Evolutionary conservation across 768 basidiomycete genomes (phyloP).

Genomic region (Trametes elegans): DNA sequence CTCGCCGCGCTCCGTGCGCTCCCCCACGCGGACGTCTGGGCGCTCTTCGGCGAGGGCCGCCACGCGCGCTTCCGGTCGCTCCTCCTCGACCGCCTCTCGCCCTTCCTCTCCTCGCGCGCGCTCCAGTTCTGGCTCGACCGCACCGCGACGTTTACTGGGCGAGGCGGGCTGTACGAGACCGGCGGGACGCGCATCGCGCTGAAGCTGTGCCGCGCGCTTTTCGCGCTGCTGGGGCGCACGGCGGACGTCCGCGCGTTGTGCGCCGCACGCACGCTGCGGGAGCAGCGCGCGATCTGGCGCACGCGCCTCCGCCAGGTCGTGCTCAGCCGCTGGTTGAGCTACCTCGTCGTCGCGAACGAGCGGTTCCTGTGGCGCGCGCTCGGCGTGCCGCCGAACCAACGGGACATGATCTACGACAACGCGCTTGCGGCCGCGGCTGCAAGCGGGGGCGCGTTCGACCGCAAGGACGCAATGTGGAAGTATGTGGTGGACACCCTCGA

Average conservation of each 20-base stretch:
- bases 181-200: conserved; percentile 71
- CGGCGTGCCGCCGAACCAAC: conserved; percentile 71
- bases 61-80: conserved; percentile 58
- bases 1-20: conserved; percentile 62
- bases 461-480: conserved; percentile 26
- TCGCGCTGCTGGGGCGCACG: conserved; percentile 54
- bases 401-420: conserved; percentile 28
- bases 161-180: conserved; percentile 29
- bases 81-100: conserved; percentile 59
- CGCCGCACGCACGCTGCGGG: conserved; percentile 47
- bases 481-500: conserved; percentile 32
- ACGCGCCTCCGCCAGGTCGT: conserved; percentile 59
- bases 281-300: conserved; percentile 64
- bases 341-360: conserved; percentile 53
- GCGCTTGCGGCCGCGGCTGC: conserved; percentile 27
- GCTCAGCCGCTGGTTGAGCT: conserved; percentile 40
- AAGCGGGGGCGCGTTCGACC: conserved; percentile 39
- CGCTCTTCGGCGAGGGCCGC: conserved; percentile 64
- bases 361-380: conserved; percentile 78
- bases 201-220: conserved; percentile 55
- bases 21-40: conserved; percentile 59
- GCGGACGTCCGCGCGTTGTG: conserved; percentile 57
- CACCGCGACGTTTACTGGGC: conserved; percentile 40
- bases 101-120: conserved; percentile 66
- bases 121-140: conserved; percentile 79